phyloP scores from a whole-genome alignment of 169 alveolate genomes.

The Plasmodium sp. region DNA sequence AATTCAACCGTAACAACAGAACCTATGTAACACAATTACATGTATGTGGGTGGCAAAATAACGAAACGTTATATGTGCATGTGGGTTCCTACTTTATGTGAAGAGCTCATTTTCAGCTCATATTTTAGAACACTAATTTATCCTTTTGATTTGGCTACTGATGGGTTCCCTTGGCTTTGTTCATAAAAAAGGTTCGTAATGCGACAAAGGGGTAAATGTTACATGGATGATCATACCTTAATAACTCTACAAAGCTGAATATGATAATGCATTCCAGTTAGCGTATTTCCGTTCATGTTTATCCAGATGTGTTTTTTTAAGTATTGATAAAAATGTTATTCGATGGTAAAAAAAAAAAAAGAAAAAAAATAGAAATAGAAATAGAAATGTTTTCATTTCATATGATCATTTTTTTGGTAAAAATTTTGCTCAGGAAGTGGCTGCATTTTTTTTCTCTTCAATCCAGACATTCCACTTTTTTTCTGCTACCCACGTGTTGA shows the following conservation, averaged over 20 bases:
- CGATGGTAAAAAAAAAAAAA: not conserved
- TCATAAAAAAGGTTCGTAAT: not conserved
- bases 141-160: not conserved
- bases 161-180: not conserved
- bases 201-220: not conserved
- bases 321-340: not conserved
- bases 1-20: not conserved
- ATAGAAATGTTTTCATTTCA: not conserved
- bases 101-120: not conserved
- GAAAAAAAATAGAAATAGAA: not conserved
- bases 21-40: not conserved
- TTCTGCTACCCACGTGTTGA: not conserved
- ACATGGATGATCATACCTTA: not conserved
- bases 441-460: not conserved
- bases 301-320: not conserved
- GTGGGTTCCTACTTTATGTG: not conserved
- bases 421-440: not conserved
- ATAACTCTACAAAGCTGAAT: not conserved
- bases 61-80: not conserved
- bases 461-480: conserved; percentile 23
- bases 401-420: not conserved
- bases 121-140: not conserved
- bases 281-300: not conserved
- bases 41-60: not conserved
- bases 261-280: not conserved